A percentile compares a stretch with the other conserved stretches of the same genome.
Evolutionary conservation across 345 rosid genomes (phyloP).

Genomic region (Eucalyptus pauciflora): DNA sequence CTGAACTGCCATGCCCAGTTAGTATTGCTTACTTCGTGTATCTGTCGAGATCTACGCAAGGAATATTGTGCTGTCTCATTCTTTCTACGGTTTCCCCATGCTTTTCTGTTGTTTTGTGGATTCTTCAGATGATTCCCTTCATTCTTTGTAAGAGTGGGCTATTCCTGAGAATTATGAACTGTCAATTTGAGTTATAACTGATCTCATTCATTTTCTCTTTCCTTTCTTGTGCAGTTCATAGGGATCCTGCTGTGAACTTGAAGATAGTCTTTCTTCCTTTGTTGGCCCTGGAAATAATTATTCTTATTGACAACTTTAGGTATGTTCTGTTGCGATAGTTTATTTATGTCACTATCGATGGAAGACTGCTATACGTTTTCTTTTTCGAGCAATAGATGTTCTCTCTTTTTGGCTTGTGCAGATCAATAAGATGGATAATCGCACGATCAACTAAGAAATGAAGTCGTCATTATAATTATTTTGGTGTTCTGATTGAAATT

Average conservation of each 20-base stretch:
- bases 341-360: background rate
- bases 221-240: slow-evolving; percentile 23
- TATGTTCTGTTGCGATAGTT: background rate
- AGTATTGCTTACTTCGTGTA: background rate
- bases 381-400: background rate
- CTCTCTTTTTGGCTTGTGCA: background rate
- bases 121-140: background rate
- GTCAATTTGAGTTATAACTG: background rate
- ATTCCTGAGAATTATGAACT: background rate
- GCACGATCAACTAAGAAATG: background rate
- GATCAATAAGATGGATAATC: background rate
- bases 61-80: background rate
- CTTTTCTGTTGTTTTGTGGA: background rate
- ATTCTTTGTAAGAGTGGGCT: background rate
- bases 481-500: background rate
- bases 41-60: background rate
- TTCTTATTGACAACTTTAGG: slow-evolving; percentile 92
- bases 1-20: background rate
- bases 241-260: slow-evolving; percentile 62
- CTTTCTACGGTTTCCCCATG: background rate
- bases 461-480: background rate
- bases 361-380: background rate
- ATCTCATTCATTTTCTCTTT: background rate
- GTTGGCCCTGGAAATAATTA: slow-evolving; percentile 60
- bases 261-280: slow-evolving; percentile 88